Base-by-base conservation (phyloP, 78 protist species). In the Bigelowiella natans region DNA sequence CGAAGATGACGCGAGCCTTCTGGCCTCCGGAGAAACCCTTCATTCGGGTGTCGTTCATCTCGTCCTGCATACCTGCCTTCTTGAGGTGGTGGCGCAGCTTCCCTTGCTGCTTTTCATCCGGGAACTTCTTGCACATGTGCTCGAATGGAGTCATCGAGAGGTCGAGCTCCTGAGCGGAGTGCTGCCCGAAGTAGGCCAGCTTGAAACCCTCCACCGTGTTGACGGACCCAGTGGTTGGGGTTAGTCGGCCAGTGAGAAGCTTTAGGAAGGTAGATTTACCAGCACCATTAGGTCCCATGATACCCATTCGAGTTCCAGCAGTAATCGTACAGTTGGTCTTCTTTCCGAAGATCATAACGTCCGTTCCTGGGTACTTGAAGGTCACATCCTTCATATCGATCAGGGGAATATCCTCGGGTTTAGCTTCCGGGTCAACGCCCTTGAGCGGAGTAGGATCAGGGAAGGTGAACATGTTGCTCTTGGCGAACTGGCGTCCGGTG, bases 191-290 rank as follows among this genome's bases (percentile, higher is more conserved):
- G n/a, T 37, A 85, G 2, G 31, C 92, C 83, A 90, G 31, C 7
- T 40, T 82, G 39, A 36, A 64, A 31, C 86, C 84, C 30, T 36
- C 40, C 31, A 2, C 37, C 39, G 31, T 2, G 37, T 2, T 1
- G 90, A 26, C 18, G 83, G 11, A 30, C 34, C 90, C 84, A 2
- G 82, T 1, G 28, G 39, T 36, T 2, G 37, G 37, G 38, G 40
- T 11, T 29, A 97, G 94, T 18, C 92, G 96, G 64, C 96, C 97
- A 39, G 73, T 37, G 84, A 98, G n/a, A 36, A 96, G 85, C 51
- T 95, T 37, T 37, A 87, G 40, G 40, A 87, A 28, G 36, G 89
- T 87, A 29, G 40, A 31, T 30, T 87, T 87, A 3, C 89, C 89
- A 29, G 89, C 40, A 40, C 89, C 89, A 30, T 87, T 87, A 18